phyloP scores from a whole-genome alignment of 139 green algal genomes.

The Gonium pectorale region DNA sequence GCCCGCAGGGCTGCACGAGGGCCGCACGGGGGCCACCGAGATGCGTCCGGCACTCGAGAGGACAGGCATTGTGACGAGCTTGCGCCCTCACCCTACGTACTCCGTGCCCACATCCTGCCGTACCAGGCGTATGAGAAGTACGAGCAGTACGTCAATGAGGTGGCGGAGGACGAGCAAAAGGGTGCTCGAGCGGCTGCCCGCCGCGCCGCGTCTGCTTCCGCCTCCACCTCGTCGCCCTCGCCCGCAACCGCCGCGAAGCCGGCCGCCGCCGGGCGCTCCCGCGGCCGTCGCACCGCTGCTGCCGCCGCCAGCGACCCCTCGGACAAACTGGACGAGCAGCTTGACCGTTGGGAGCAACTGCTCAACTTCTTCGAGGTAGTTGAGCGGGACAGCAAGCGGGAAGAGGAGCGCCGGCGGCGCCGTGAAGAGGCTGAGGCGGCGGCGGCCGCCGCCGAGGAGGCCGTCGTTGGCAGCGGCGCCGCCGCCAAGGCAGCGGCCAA shows the following conservation, averaged over 20 bases:
- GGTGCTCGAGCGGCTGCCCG: constrained; percentile 4
- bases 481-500: too few relatives aligned
- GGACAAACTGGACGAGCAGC: neutral
- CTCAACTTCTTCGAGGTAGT: constrained; percentile 55
- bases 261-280: neutral
- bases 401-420: neutral
- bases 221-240: neutral
- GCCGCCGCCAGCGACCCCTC: neutral
- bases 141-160: constrained; percentile 50
- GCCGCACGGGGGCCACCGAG: too few relatives aligned
- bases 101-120: neutral
- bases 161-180: constrained; percentile 37
- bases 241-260: neutral
- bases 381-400: constrained; percentile 24
- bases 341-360: constrained; percentile 53
- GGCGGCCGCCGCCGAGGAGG: too few relatives aligned
- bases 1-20: too few relatives aligned
- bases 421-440: neutral
- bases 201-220: neutral
- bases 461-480: too few relatives aligned
- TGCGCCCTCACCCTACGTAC: neutral
- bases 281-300: neutral
- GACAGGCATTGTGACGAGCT: neutral
- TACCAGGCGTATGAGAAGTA: constrained; percentile 43
- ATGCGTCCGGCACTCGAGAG: neutral